Conservation (phyloP, 163 green algal species). For the Chloromonas sp. region DNA sequence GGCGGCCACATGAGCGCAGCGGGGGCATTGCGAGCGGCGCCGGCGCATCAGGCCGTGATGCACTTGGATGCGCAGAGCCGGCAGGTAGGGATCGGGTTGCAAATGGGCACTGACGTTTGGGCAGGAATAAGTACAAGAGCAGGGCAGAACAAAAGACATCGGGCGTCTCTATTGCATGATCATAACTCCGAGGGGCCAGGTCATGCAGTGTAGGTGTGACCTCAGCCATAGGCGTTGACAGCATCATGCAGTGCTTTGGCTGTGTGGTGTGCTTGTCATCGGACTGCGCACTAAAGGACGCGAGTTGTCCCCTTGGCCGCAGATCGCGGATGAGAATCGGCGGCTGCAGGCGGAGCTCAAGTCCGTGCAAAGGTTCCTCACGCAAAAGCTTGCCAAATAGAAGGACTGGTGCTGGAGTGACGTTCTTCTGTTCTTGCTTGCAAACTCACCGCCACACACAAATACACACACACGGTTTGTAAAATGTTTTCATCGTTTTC, state of each 20-base stretch:
- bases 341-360: not conserved
- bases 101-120: not conserved
- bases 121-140: not conserved
- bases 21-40: not conserved
- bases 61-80: not conserved
- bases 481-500: no score
- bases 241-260: not conserved
- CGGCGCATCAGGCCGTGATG: not conserved
- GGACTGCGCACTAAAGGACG: no score
- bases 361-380: not conserved
- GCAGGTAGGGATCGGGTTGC: not conserved
- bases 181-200: not conserved
- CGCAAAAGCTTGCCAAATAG: not conserved
- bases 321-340: not conserved
- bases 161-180: no score
- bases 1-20: not conserved
- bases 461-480: no score
- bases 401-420: no score
- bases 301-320: not conserved
- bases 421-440: not conserved
- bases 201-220: not conserved
- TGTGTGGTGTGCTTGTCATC: not conserved
- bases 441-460: not conserved
- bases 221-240: not conserved
- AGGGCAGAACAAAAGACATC: not conserved